Evolutionary conservation across 192 early-diverging fungal genomes (phyloP).

Genomic region (Coemansia sp.): DNA sequence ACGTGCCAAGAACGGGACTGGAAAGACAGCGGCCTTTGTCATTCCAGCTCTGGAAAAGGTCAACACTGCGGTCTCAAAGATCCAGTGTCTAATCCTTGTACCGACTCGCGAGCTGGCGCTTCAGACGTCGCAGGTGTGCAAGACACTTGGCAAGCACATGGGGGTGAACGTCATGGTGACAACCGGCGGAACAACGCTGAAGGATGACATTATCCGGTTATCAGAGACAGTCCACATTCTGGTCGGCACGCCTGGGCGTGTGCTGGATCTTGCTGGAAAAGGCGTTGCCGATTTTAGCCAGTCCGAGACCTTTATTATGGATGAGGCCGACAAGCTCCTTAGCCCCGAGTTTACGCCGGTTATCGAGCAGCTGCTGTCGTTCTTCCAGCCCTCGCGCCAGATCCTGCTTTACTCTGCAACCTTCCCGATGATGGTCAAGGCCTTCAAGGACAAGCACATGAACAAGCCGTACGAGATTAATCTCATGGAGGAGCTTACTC

Average conservation of each 20-base stretch:
- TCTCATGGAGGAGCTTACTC: constrained; percentile 98
- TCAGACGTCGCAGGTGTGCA: constrained; percentile 99
- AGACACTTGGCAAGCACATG: constrained; percentile 96
- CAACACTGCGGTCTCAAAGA: constrained; percentile 79
- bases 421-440: constrained; percentile 97
- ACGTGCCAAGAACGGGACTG: constrained; percentile 93
- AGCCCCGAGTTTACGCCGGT: constrained; percentile 98
- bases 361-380: constrained; percentile 94
- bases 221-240: constrained; percentile 93
- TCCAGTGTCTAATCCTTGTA: constrained; percentile 93
- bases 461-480: constrained; percentile 98
- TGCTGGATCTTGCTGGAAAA: constrained; percentile 96
- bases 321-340: constrained; percentile 98
- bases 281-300: constrained; percentile 90
- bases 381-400: constrained; percentile 87
- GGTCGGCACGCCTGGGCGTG: constrained; percentile 96
- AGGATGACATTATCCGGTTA: constrained; percentile 98
- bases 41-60: constrained; percentile 96
- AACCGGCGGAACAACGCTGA: constrained; percentile 96
- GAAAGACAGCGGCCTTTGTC: constrained; percentile 97
- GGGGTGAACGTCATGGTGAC: constrained; percentile 98
- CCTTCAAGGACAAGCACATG: constrained; percentile 97
- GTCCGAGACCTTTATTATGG: constrained; percentile 94
- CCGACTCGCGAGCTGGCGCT: constrained; percentile 97
- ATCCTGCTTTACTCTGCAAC: constrained; percentile 97